These are phyloP conservation scores for Penicillium argentinense DNA, from an alignment of 495 filamentous ascomycete genomes.

Conservation along the genomic window DNA sequence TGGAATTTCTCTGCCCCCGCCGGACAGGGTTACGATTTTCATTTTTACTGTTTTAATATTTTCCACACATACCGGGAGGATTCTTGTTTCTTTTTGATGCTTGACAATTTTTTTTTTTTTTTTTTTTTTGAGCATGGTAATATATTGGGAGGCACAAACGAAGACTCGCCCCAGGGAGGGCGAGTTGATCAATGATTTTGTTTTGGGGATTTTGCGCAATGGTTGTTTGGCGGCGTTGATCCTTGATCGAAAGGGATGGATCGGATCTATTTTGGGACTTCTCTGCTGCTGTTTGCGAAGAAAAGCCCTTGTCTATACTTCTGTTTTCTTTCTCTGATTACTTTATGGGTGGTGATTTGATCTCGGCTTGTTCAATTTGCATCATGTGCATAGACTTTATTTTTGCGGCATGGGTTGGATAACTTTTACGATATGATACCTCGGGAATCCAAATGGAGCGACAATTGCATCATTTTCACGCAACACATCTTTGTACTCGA, in stretches of 20 bases:
- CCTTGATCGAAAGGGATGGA: background rate
- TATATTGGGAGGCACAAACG: constrained; percentile 13
- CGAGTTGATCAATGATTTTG: constrained; percentile 6
- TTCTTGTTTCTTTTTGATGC: constrained; percentile 13
- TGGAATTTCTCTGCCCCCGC: background rate
- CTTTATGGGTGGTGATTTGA: constrained; percentile 22
- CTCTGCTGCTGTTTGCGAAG: constrained; percentile 9
- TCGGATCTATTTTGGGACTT: background rate
- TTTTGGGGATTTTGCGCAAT: constrained; percentile 1
- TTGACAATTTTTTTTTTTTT: constrained; percentile 5
- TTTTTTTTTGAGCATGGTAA: constrained; percentile 7
- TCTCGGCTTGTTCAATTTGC: constrained; percentile 11
- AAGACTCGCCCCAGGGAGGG: constrained; percentile 15
- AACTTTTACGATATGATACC: constrained; percentile 32
- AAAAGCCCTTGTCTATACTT: constrained; percentile 1
- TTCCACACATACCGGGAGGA: constrained; percentile 21
- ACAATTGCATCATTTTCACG: constrained; percentile 10
- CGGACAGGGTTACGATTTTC: no score
- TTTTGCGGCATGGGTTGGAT: constrained; percentile 20
- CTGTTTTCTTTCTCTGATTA: constrained; percentile 10
- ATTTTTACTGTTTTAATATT: constrained; percentile 31
- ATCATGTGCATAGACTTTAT: constrained; percentile 28
- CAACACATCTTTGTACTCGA: background rate
- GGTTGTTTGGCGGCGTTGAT: constrained; percentile 14
- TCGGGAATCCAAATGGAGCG: constrained; percentile 11